Evolutionary conservation across 169 alveolate species (phyloP).

Genomic region (Ichthyophthirius multifiliis): DNA sequence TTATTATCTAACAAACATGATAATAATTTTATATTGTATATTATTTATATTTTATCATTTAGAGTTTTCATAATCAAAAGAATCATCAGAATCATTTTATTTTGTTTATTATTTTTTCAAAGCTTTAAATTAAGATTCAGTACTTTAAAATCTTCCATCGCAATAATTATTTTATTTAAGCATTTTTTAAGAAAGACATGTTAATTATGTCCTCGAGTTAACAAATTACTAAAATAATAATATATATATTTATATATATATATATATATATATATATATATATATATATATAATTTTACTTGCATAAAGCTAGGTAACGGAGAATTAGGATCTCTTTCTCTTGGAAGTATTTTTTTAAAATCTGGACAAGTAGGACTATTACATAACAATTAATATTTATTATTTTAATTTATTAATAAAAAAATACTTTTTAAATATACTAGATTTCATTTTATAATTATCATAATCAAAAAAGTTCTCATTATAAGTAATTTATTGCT

Average conservation of each 20-base stretch:
- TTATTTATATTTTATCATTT: too few relatives aligned
- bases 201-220: background rate
- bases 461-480: conserved; percentile 29
- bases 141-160: background rate
- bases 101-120: too few relatives aligned
- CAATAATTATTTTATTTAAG: background rate
- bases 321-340: background rate
- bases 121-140: too few relatives aligned
- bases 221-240: background rate
- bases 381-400: background rate
- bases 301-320: background rate
- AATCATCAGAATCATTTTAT: too few relatives aligned
- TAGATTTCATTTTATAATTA: background rate
- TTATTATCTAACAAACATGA: too few relatives aligned
- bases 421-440: conserved; percentile 9
- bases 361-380: background rate
- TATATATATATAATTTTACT: too few relatives aligned
- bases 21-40: too few relatives aligned
- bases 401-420: background rate
- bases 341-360: background rate
- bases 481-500: background rate
- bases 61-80: too few relatives aligned
- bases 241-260: background rate
- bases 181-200: background rate
- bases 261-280: too few relatives aligned